Evolutionary conservation across 768 basidiomycete species (phyloP), one percentile per base, ranked within the genome.

Genomic region (Leccinum uliginosum): DNA sequence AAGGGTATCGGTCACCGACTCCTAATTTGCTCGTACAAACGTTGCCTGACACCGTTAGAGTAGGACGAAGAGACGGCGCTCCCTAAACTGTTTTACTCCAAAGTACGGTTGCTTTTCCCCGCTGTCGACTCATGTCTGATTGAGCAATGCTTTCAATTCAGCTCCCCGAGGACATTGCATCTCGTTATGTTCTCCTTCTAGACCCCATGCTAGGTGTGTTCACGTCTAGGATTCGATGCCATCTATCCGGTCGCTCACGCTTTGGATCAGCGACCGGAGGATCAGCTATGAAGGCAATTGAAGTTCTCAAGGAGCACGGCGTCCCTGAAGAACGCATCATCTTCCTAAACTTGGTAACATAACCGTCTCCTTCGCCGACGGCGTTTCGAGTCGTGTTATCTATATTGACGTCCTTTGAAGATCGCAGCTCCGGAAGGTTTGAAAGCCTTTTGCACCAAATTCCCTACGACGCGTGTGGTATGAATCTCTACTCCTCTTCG

Each of bases 261-360:
- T 26, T 12, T 44, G 21, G 23, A 38, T 26, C 61, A 82, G 96
- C 96, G 0, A 98, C 96, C 1, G 97, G 97, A 24, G 97, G 97
- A 46, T 98, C 95, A 5, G 96, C 95, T 8, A 94, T 95, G 73
- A 98, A 98, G 70, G 97, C 97, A 0, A 89, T 98, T 51, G 96
- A 98, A 70, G 89, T 98, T 4, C 78, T 98, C 12, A 85, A 89
- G 72, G 89, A 93, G 47, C 86, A 93, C 65, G 91, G 91, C 19
- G 97, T 99, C 29, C 87, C 91, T 15, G 93, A 97, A 72, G 93
- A 97, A 57, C 83, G 93, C 55, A 96, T 98, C 59, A 89, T 97
- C 61, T 97, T 98, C 73, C 83, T 97, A 58, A 96, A 98, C 69
- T 74, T 98, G 68, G 94, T 93, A 63, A 40, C n/a, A 44, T n/a